Percentiles rank a stretch among this genome's conserved stretches.
Conservation (phyloP, 352 stramenopile genomes). For the Pythium aquatile region DNA sequence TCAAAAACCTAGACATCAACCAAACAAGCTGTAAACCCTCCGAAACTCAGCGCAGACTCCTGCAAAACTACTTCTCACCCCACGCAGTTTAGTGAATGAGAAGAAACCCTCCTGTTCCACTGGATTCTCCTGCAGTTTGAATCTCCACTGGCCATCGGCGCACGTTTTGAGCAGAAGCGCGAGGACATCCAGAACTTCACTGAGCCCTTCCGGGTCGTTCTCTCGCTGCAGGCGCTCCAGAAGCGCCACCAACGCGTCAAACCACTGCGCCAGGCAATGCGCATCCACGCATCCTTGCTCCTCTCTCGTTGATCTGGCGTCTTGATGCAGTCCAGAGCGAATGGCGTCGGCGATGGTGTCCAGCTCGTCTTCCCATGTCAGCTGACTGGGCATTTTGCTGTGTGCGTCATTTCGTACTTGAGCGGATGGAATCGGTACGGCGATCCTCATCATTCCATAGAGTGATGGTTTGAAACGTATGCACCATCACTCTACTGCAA, state of each 20-base stretch:
- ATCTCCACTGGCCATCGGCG: constrained; percentile 7
- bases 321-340: background rate
- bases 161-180: constrained; percentile 10
- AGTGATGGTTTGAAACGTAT: constrained; percentile 14
- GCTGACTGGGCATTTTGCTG: constrained; percentile 1
- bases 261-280: background rate
- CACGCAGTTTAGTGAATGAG: background rate
- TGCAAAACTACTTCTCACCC: background rate
- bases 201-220: constrained; percentile 9
- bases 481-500: constrained; percentile 26
- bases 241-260: constrained; percentile 4
- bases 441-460: constrained; percentile 13
- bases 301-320: background rate
- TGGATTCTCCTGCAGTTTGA: background rate
- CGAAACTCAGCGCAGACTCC: background rate
- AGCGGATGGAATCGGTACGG: background rate
- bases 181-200: constrained; percentile 19
- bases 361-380: constrained; percentile 9
- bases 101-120: background rate
- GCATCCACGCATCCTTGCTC: background rate
- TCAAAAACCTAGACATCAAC: background rate
- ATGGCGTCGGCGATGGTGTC: constrained; percentile 16
- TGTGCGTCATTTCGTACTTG: constrained; percentile 12
- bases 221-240: background rate
- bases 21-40: background rate